Conservation (phyloP, 2,329 filamentous ascomycete species). For the Metarhizium brunneum region DNA sequence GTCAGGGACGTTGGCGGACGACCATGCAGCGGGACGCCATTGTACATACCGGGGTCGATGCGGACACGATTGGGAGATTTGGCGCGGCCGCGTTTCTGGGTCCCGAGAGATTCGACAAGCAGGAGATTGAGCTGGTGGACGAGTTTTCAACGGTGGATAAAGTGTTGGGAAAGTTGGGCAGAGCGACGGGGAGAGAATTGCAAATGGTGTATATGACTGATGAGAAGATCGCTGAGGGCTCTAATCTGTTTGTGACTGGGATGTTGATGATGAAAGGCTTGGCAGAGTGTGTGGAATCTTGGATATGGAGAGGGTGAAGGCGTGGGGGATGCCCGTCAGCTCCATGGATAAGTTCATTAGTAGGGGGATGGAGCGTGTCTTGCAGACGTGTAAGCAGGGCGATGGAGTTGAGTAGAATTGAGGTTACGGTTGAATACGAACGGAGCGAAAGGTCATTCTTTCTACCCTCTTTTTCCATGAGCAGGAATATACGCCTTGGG, state of each 20-base stretch:
- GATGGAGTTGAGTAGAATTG: not conserved
- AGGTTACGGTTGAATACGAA: not conserved
- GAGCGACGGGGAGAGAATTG: slow-evolving; percentile 25
- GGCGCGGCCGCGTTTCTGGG: too few relatives aligned
- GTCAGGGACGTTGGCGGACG: too few relatives aligned
- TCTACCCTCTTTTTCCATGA: too few relatives aligned
- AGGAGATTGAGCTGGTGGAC: slow-evolving; percentile 24
- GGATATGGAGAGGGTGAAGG: slow-evolving; percentile 23
- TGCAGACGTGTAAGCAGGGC: slow-evolving; percentile 16
- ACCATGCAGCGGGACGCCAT: too few relatives aligned
- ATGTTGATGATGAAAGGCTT: slow-evolving; percentile 27
- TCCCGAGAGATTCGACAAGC: slow-evolving; percentile 13
- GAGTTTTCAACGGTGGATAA: slow-evolving; percentile 15
- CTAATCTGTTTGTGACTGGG: slow-evolving; percentile 27
- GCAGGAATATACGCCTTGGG: too few relatives aligned
- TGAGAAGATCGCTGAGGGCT: slow-evolving; percentile 24
- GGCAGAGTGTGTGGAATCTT: slow-evolving; percentile 17
- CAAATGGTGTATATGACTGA: slow-evolving; percentile 28
- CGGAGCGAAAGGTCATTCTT: not conserved
- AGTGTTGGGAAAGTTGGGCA: slow-evolving; percentile 26
- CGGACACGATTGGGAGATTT: too few relatives aligned
- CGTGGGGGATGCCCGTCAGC: slow-evolving; percentile 29
- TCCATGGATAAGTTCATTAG: slow-evolving; percentile 33
- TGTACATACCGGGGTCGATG: too few relatives aligned
- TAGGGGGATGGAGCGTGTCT: slow-evolving; percentile 25